A percentile compares a stretch with the other conserved stretches of the same genome.
These are phyloP conservation scores for Amaranthus hypochondriacus DNA, from an alignment of 148 eudicot species.

Conservation along the genomic window DNA sequence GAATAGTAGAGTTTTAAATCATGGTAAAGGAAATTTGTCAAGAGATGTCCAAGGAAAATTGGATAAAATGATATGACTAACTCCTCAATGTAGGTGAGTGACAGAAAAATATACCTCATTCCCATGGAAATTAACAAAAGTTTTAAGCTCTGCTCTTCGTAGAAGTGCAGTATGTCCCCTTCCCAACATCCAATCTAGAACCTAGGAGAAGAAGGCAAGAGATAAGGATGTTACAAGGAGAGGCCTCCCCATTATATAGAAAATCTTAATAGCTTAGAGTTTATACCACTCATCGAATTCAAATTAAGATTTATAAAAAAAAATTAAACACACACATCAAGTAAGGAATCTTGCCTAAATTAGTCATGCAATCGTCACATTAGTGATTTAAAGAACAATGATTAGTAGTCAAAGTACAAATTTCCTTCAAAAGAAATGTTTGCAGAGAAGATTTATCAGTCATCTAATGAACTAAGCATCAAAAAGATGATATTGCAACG, in stretches of 20 bases:
- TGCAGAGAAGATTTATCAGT: background rate
- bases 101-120: conserved; percentile 62
- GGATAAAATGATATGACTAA: background rate
- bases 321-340: background rate
- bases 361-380: background rate
- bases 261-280: background rate
- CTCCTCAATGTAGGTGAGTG: background rate
- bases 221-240: background rate
- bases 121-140: conserved; percentile 93
- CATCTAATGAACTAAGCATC: too few relatives aligned
- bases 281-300: background rate
- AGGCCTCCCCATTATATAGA: background rate
- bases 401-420: background rate
- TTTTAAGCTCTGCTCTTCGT: conserved; percentile 94
- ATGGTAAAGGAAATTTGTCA: background rate
- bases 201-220: conserved; percentile 33
- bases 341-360: background rate
- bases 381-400: background rate
- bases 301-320: background rate
- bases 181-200: conserved; percentile 95
- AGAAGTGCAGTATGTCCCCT: conserved; percentile 80
- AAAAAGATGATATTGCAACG: too few relatives aligned
- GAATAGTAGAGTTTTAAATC: conserved; percentile 17
- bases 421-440: background rate
- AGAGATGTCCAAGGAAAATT: background rate